Evolutionary conservation across 164 flowering plant genomes (phyloP), one percentile per base, ranked within the genome.

Genomic region (Stephania cephalantha): DNA sequence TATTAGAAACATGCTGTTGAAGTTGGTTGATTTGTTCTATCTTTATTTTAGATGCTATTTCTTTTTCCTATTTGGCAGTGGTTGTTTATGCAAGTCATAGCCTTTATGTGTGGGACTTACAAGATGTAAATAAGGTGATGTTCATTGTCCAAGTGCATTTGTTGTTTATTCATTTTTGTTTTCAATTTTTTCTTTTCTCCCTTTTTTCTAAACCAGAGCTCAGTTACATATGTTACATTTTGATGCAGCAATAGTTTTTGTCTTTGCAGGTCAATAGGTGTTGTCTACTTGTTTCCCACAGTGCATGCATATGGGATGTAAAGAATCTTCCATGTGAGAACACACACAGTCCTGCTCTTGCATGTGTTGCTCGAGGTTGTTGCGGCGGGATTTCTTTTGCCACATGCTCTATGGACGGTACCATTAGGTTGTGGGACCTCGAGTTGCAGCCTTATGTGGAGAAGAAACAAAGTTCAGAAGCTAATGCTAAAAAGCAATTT

Each of bases 361-460:
- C 87, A 70, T 90, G 91, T 85, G 87, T 82, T 70, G 91, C 88
- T 74, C 85, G 84, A 85, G 91, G 91, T 22, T 86, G 88, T 81
- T 77, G 88, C 77, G 88, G 89, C 61, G 94, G 89, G 72, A 81
- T 89, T 79, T 88, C 93, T 68, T 90, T 91, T 78, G 90, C 94
- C 52, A 91, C 97, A 71, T 91, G 97, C 80, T 90, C 97, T 70
- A 85, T 84, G 42, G 97, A 91, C 84, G 92, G 91, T 68, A 86
- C 87, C 52, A 89, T 90, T 68, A 85, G 92, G 83, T 79, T 90
- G 55, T 91, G 94, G 94, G 92, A 91, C 80, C 82, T 91, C 70
- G 80, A 75, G 2, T 70, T 81, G 73, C 84, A 80, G 68, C 70
- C 83, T 35, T 79, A 77, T 67, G 69, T 74, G 29, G 80, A 79